Base-by-base conservation (phyloP, 805 yeast species). In the Wickerhamomyces queroliae region DNA sequence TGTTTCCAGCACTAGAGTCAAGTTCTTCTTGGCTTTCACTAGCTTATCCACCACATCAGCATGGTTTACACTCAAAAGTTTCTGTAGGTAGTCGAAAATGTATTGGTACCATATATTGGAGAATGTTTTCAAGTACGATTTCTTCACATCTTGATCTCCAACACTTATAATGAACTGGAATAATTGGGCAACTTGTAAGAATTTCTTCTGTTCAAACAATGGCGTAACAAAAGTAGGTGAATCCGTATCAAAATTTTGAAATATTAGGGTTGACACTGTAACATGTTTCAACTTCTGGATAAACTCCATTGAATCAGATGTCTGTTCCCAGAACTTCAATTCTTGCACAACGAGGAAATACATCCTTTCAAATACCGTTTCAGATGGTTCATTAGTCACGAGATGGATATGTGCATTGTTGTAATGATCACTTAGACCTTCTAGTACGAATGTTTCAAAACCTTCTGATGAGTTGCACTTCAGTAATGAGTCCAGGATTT, bases 21-120 rank as follows among this genome's bases (percentile, higher is more conserved):
- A 30, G 10, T 39, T 21, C 29, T 49, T 53, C 33, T 48, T 52
- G 2, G 48, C 33, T n/a, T 36, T 41, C 19, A 53, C 41, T 5
- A 53, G 31, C 2, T 31, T 30, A 2, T 41, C 42, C 2, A 53
- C 37, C 0, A 50, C 24, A 21, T 47, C 47, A 5, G 41, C 38
- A 1, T 31, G 4, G 20, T 42, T 39, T 2, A 32, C 15, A 8
- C 36, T 26, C n/a, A 47, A 34, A 7, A 49, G 13, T 4, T 23
- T 18, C 1, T 28, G 27, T 4, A 49, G 37, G 19, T 49, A 49
- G 4, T 35, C 34, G 4, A 22, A 12, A 19, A 52, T 34, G 20
- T 41, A 53, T 1, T 23, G 19, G n/a, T 34, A 26, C 56, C 56
- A 53, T 6, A 31, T 31, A 1, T 31, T 16, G 0, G 36, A 26